Evolutionary conservation across 257 asterid species (phyloP), one percentile per base, ranked within the genome.

Genomic region (Osmanthus fragrans): DNA sequence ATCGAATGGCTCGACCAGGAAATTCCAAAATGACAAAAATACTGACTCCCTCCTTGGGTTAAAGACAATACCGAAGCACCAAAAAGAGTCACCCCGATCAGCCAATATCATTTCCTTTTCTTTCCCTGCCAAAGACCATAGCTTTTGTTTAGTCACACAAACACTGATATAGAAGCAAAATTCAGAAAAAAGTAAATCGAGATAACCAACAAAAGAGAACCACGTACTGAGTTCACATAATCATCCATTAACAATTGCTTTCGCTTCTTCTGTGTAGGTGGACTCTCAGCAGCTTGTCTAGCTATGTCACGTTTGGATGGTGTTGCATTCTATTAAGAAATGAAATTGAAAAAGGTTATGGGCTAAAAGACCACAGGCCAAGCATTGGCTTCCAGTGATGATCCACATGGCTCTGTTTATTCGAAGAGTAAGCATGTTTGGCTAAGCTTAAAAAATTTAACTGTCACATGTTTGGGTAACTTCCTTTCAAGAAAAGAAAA

Each of bases 211-310:
- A 42, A 32, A 63, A 76, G 65, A 56, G 65, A 54, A 56, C 65
- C 70, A 82, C 89, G 34, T 85, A 94, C 97, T 82, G 96, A 86
- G 91, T 80, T 86, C 73, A 90, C 85, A 39, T 87, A 91, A 78
- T 93, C 98, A 47, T 95, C 98, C 98, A 95, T 90, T 23, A 64
- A 77, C 40, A 75, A 76, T 51, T 95, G 97, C 85, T 88, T 91
- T 76, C 96, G 94, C 81, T 93, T 95, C 86, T 95, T 93, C 80
- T 77, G 58, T 6, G 73, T 78, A 27, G 98, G 94, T 54, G 99
- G 94, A 86, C 97, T 90, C 82, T 91, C 97, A 2, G 89, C 89
- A 25, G 92, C 87, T 76, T 90, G 98, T 77, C 98, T 89, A 72
- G 89, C 82, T 76, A 86, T 80, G n/a, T 93, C 71, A 0, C 96